Evolutionary conservation across 345 rosid genomes (phyloP).

Genomic region (Jatropha curcas): DNA sequence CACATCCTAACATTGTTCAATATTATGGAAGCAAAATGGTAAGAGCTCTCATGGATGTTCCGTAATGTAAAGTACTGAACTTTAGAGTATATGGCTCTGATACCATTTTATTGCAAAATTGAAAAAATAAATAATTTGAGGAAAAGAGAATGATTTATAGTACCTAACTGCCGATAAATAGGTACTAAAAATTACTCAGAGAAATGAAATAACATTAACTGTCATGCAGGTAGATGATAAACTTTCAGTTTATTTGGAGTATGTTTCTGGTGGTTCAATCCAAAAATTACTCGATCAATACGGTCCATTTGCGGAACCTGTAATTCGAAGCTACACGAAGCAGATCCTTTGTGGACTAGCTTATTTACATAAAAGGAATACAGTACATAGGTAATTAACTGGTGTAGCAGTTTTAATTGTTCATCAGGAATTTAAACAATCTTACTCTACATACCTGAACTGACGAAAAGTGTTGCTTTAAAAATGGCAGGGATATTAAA

Average conservation of each 20-base stretch:
- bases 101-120: too few relatives aligned
- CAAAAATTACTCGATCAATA: constrained; percentile 86
- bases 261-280: constrained; percentile 91
- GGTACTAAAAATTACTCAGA: too few relatives aligned
- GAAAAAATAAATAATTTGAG: too few relatives aligned
- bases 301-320: constrained; percentile 83
- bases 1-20: constrained; percentile 83
- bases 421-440: background rate
- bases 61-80: too few relatives aligned
- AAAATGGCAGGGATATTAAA: constrained; percentile 74
- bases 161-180: too few relatives aligned
- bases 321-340: constrained; percentile 82
- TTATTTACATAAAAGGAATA: constrained; percentile 84
- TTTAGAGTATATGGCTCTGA: too few relatives aligned
- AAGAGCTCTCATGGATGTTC: constrained; percentile 16
- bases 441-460: background rate
- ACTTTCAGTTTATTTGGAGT: constrained; percentile 89
- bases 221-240: constrained; percentile 47
- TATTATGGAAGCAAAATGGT: constrained; percentile 97
- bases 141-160: too few relatives aligned
- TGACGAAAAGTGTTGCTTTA: background rate
- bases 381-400: constrained; percentile 78
- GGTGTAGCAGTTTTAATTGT: constrained; percentile 6
- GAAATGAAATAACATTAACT: too few relatives aligned
- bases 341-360: constrained; percentile 86